Conservation (phyloP, 2,329 filamentous ascomycete species). For the Cytospora chrysosperma region DNA sequence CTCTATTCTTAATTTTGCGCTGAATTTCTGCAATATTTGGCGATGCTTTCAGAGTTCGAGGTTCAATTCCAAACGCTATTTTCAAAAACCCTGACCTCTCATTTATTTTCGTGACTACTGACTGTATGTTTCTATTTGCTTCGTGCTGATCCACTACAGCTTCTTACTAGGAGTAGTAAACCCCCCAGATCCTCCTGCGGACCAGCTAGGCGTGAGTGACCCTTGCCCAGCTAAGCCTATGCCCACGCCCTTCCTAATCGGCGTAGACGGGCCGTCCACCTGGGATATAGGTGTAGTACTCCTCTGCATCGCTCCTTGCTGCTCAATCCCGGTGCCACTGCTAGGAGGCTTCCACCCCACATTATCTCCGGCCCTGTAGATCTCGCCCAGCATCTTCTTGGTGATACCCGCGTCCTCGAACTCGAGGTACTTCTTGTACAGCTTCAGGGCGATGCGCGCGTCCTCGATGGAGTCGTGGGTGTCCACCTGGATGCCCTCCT, state of each 20-base stretch:
- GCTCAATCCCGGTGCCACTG: constrained; percentile 2
- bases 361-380: constrained; percentile 58
- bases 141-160: not conserved
- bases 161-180: constrained; percentile 18
- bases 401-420: constrained; percentile 83
- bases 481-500: constrained; percentile 89
- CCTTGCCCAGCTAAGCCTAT: constrained; percentile 2
- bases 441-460: constrained; percentile 81
- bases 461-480: constrained; percentile 96
- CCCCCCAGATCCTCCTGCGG: constrained; percentile 6
- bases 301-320: not conserved
- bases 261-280: constrained; percentile 20
- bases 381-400: constrained; percentile 80
- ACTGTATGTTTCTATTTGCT: not conserved
- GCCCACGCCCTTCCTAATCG: constrained; percentile 17
- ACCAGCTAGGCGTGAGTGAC: constrained; percentile 12
- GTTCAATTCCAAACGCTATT: not conserved
- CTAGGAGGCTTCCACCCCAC: constrained; percentile 21
- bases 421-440: constrained; percentile 88
- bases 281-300: constrained; percentile 11
- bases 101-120: constrained; percentile 11
- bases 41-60: not conserved
- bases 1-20: not conserved
- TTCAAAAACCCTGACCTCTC: not conserved
- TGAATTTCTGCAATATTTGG: not conserved